Evolutionary conservation across 225 moss, liverwort and hornwort species (phyloP).

Genomic region (Straminergon stramineum): DNA sequence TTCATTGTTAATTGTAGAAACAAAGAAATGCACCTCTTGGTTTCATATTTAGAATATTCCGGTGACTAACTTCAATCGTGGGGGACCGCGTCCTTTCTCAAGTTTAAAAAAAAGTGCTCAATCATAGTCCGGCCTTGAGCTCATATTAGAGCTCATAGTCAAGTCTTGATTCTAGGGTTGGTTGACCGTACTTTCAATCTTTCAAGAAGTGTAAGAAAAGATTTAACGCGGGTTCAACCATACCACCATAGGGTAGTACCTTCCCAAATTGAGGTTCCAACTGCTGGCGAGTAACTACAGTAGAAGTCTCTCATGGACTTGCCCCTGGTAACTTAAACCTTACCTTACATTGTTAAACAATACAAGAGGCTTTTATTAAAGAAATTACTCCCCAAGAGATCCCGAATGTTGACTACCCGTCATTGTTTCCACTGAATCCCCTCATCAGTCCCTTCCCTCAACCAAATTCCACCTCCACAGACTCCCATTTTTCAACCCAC

Average conservation of each 20-base stretch:
- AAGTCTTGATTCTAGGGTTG: neutral
- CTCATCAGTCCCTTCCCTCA: neutral
- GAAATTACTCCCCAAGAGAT: neutral
- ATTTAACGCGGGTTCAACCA: neutral
- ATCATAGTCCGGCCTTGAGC: neutral
- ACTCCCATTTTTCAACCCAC: neutral
- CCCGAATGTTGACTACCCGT: neutral
- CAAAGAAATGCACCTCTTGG: neutral
- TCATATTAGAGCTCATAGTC: neutral
- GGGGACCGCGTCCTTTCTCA: rapidly evolving
- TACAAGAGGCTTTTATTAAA: neutral
- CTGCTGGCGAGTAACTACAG: neutral
- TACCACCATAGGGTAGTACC: neutral
- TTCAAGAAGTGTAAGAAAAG: neutral
- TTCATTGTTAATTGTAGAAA: neutral
- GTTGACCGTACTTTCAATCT: neutral
- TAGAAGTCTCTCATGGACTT: neutral
- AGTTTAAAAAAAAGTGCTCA: neutral
- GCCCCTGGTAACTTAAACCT: neutral
- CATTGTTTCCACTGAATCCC: neutral
- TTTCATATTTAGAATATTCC: neutral
- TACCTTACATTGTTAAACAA: neutral
- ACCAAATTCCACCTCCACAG: neutral
- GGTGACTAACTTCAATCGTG: no score
- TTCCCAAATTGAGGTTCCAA: neutral